A percentile compares a stretch with the other conserved stretches of the same genome.
Evolutionary conservation across 108 stramenopile genomes (phyloP).

Genomic region (Skeletonema costatum): DNA sequence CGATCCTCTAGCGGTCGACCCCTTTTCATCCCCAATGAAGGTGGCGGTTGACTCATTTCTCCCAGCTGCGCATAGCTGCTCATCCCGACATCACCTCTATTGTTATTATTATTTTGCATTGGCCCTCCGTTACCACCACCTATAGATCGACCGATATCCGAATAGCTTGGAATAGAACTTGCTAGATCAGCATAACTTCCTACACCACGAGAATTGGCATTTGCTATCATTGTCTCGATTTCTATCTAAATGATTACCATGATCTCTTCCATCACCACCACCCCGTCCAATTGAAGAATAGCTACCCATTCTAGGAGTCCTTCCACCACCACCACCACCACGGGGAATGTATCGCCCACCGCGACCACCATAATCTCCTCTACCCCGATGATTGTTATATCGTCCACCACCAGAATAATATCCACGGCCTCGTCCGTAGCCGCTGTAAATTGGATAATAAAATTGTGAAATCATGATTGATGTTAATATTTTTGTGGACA

Average conservation of each 20-base stretch:
- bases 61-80: constrained; percentile 1
- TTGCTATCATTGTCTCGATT: background rate
- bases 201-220: background rate
- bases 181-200: constrained; percentile 5
- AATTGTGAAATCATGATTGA: background rate
- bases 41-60: constrained; percentile 1
- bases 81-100: background rate
- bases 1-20: background rate
- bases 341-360: background rate
- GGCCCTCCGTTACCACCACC: background rate
- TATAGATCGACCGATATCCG: background rate
- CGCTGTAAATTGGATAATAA: background rate
- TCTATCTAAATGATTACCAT: background rate
- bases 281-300: constrained; percentile 3
- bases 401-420: background rate
- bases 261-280: background rate
- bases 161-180: constrained; percentile 1
- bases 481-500: background rate
- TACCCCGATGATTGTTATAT: background rate
- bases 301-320: background rate
- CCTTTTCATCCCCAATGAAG: constrained; percentile 2
- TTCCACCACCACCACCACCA: constrained; percentile 2
- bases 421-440: constrained; percentile 3
- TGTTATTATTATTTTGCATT: background rate
- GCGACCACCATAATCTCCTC: constrained; percentile 3